Evolutionary conservation across 2,329 filamentous ascomycete genomes (phyloP).

Genomic region (Tolypocladium guangdongense): DNA sequence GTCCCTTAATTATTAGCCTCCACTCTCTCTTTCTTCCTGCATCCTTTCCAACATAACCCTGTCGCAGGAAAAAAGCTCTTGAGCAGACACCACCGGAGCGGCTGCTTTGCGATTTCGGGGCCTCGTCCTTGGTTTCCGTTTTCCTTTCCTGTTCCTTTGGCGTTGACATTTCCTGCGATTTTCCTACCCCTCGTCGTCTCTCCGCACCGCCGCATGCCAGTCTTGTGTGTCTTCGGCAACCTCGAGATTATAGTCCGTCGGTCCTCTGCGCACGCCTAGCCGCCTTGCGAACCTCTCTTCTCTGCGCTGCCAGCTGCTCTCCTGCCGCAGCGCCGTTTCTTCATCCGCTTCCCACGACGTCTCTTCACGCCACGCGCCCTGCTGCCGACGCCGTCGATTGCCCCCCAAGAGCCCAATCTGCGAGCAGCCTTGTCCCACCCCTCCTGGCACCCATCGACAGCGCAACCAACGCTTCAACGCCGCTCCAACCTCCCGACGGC

Average conservation of each 20-base stretch:
- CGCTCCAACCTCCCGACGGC: neutral
- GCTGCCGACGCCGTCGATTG: neutral
- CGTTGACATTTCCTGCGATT: slow-evolving; percentile 2
- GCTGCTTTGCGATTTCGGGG: slow-evolving; percentile 2
- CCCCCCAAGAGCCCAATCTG: neutral
- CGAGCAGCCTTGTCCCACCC: slow-evolving; percentile 3
- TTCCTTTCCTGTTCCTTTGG: slow-evolving; percentile 1
- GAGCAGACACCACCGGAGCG: slow-evolving; percentile 4
- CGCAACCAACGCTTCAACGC: neutral
- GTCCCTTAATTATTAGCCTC: slow-evolving; percentile 5
- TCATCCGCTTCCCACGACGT: neutral
- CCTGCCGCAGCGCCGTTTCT: neutral
- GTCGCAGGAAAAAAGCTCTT: slow-evolving; percentile 3
- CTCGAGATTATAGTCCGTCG: neutral
- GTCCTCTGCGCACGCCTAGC: neutral
- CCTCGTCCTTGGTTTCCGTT: slow-evolving; percentile 4
- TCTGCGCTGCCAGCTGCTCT: neutral
- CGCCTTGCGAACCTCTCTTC: neutral
- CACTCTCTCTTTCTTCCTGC: slow-evolving; percentile 5
- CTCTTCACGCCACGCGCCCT: neutral
- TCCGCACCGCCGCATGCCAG: neutral
- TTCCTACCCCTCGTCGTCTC: slow-evolving; percentile 1
- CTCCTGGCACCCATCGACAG: neutral
- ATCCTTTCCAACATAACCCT: slow-evolving; percentile 5
- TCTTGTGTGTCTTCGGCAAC: neutral